Evolutionary conservation across 228 moss, liverwort and hornwort species (phyloP).

Genomic region (Sphagnum fallax): DNA sequence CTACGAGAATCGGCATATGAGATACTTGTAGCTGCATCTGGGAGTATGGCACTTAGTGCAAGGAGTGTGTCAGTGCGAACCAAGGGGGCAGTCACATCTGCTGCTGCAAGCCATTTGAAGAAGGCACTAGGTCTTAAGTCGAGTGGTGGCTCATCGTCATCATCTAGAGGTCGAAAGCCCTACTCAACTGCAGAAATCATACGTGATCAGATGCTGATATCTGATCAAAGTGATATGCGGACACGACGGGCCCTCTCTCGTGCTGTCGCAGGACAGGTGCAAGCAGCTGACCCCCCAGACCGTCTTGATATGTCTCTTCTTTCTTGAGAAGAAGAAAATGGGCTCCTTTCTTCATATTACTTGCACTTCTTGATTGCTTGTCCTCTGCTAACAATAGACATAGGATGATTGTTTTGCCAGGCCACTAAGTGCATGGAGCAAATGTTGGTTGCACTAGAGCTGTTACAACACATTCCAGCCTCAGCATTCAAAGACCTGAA

Average conservation of each 20-base stretch:
- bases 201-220: conserved; percentile 77
- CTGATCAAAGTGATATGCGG: conserved; percentile 67
- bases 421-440: conserved; percentile 69
- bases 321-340: too few relatives aligned
- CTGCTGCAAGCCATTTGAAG: conserved; percentile 55
- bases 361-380: too few relatives aligned
- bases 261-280: conserved; percentile 70
- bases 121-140: conserved; percentile 61
- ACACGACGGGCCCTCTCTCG: conserved; percentile 74
- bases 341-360: too few relatives aligned
- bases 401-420: conserved; percentile 15
- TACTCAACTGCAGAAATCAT: conserved; percentile 68
- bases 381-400: neutral
- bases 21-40: conserved; percentile 71
- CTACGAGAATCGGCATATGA: conserved; percentile 79
- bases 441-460: conserved; percentile 83
- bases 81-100: conserved; percentile 33
- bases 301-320: too few relatives aligned
- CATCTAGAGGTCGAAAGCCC: conserved; percentile 44
- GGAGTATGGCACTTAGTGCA: conserved; percentile 71
- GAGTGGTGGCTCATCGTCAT: conserved; percentile 6
- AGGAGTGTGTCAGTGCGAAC: conserved; percentile 41
- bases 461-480: conserved; percentile 64
- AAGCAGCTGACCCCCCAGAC: too few relatives aligned
- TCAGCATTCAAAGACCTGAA: conserved; percentile 53